A percentile compares a stretch with the other conserved stretches of the same genome.
Evolutionary conservation across 2,329 filamentous ascomycete genomes (phyloP).

Genomic region (Fusarium camptoceras): DNA sequence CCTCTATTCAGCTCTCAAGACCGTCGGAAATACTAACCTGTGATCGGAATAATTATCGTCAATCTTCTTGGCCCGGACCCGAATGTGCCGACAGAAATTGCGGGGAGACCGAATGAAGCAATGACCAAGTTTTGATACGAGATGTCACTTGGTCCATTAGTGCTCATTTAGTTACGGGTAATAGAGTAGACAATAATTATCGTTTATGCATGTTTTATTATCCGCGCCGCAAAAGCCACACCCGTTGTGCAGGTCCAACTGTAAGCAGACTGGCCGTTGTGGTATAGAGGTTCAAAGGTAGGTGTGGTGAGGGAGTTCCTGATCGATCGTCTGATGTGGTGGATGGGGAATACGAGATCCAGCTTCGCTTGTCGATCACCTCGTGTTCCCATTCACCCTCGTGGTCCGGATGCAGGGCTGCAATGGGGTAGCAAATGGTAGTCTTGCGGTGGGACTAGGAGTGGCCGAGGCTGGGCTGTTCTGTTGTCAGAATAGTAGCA

Average conservation of each 20-base stretch:
- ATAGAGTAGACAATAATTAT: not conserved
- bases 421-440: conserved; percentile 1
- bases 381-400: conserved; percentile 35
- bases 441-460: not conserved
- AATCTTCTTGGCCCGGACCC: not conserved
- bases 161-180: not conserved
- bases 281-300: not conserved
- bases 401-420: conserved; percentile 9
- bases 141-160: not conserved
- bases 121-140: conserved; percentile 20
- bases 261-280: not conserved
- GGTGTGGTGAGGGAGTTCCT: not conserved
- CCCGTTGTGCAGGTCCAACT: not conserved
- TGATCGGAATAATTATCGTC: conserved; percentile 9
- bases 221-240: conserved; percentile 13
- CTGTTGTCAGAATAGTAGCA: conserved; percentile 11
- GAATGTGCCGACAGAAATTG: conserved; percentile 13
- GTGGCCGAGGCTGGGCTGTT: conserved; percentile 14
- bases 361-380: conserved; percentile 35
- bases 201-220: conserved; percentile 17
- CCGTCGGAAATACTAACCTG: not conserved
- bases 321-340: conserved; percentile 36
- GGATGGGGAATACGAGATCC: conserved; percentile 44
- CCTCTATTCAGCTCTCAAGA: not conserved
- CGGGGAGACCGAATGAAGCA: conserved; percentile 25